Evolutionary conservation across 208 protist species (phyloP), one percentile per base, ranked within the genome.

Genomic region (Trypanosoma conorhini): DNA sequence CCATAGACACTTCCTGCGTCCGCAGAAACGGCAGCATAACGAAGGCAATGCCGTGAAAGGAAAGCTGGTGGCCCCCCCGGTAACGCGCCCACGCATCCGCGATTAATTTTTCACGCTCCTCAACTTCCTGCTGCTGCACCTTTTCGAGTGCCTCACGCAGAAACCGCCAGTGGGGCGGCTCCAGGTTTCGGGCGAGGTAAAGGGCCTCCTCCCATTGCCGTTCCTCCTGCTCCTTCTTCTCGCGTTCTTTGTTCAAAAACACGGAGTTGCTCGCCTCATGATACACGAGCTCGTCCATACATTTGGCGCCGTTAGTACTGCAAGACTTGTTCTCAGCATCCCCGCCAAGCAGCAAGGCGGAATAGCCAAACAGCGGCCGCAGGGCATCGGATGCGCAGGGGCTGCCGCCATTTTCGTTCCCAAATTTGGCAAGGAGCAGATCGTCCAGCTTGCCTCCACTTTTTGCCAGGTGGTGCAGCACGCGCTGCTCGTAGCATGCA

Each of bases 381-480:
- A 35, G 62, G 7, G 24, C 13, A 5, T 40, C 19, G 22, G 31
- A 48, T 58, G 51, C 44, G 52, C 12, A 31, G 38, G 1, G 19
- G n/a, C 9, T 17, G 13, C n/a, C 44, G 40, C 40, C n/a, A 55
- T 22, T 61, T 51, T 30, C 19, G 54, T 51, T 62, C n/a, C 1
- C 12, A 26, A 52, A 44, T 61, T 60, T 38, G 3, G 8, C 5
- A 12, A 38, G 33, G 30, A 70, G 1, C 5, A 40, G 31, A 17
- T 44, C 38, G 10, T 52, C 38, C 28, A 62, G 38, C 22, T 40
- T 12, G 5, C 38, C 21, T 10, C 52, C 65, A 62, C 17, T 51
- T 24, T 63, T 60, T 62, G 22, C 24, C 2, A 71, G 22, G 48
- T 74, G 69, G 40, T 74, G 54, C 38, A 67, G 5, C 15, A 74